Base-by-base conservation (phyloP, 2,329 filamentous ascomycete genomes). In the Paecilomyces sp. region DNA sequence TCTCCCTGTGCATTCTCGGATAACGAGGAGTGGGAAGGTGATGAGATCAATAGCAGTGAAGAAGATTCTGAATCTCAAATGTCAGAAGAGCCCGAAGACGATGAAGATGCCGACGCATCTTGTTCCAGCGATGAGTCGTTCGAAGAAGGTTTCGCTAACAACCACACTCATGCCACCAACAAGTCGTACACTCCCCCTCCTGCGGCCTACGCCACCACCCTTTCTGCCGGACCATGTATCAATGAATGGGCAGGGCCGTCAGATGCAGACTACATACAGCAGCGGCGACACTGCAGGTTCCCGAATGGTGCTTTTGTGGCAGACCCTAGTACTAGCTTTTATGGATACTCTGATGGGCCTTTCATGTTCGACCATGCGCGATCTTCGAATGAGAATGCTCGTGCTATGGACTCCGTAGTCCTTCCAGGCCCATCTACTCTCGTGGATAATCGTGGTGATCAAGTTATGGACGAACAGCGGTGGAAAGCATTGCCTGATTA, bases 131-230 rank as follows among this genome's bases (percentile, higher is more conserved):
- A 8, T n/a, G 41, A 18, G 41, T 47, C 41, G n/a, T 57, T 28
- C 22, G 36, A 41, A 13, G 12, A 18, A 15, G 36, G 34, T 8
- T 57, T 36, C n/a, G 55, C 24, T 8, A 15, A 30, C 51, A 30
- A 13, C 11, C 18, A 25, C 22, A 8, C 9, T 13, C n/a, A 30
- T 6, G 15, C 41, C 6, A 7, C 41, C n/a, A 47, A 22, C n/a
- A 53, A 25, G 51, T 25, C 28, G 28, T 53, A 24, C 60, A 9
- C 55, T 59, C 34, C 57, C 47, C 22, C 57, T 60, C 36, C 55
- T 58, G n/a, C 54, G 36, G 55, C 1, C 56, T 57, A 58, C 51
- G 24, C 53, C 18, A 56, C 53, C 18, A 56, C 47, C 33, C 41
- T 18, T n/a, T 33, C 54, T 25, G n/a, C 50, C 54, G 11, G 55